Base-by-base conservation (phyloP, 2,329 filamentous ascomycete species). In the Trichoderma endophyticum region DNA sequence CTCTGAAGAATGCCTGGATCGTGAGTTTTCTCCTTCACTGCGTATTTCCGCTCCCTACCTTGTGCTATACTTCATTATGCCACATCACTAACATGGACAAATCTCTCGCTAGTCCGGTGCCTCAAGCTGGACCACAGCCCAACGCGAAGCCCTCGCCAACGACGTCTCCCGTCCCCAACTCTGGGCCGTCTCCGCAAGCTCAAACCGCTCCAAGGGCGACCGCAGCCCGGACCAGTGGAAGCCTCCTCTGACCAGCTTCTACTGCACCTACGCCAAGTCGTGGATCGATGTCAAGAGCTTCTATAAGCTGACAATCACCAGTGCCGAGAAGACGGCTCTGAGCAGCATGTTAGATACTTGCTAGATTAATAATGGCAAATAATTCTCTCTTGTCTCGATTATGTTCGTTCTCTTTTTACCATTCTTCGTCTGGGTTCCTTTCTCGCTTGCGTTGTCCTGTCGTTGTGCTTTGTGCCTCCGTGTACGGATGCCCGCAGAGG, bases 251-350 rank as follows among this genome's bases (percentile, higher is more conserved):
- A 77, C 84, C 80, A 86, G 82, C 74, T 95, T 93, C 82, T 88
- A 93, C 80, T 96, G 93, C 87, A 91, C 88, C 32, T 96, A 97
- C 78, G 91, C 93, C 15, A 86, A 88, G 79, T 89, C 90, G 78
- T 97, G 91, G 91, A 86, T 95, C 54, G 87, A 89, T 77, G 93
- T 97, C 75, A 97, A 96, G 88, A 88, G 85, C 77, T 88, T 89
- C 77, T 96, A 92, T 79, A 80, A 79, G 1, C 81, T 97, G 75
- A 91, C 87, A 18, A 84, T 96, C 73, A 95, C 91, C 1, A 84
- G 84, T 61, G 89, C 88, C 0, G 93, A 97, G 86, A 94, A 93
- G 86, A 82, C 82, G 18, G 91, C 92, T 0, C 81, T 95, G 74
- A 83, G 82, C 1, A 84, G 81, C 63, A 81, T 82, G 79, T 75